Evolutionary conservation across 1,284 basidiomycete species (phyloP), one percentile per base, ranked within the genome.

Genomic region (Trametes pubescens): DNA sequence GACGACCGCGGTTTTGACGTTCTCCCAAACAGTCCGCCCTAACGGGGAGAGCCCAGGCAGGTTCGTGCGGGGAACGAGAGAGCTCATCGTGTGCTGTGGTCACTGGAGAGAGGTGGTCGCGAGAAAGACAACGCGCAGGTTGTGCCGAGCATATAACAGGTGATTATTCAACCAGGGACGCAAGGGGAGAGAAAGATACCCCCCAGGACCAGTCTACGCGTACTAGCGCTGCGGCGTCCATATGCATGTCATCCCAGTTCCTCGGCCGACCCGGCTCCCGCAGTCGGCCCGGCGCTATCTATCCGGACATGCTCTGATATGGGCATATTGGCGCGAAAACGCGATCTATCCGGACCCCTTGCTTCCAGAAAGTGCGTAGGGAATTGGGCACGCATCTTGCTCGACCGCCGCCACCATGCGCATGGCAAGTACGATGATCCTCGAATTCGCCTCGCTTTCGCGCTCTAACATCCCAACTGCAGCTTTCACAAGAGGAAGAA

Each of bases 401-500:
- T 63, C 59, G 60, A 59, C 61, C 32, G 53, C 63, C 53, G 59
- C 54, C 76, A 84, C 75, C 69, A 80, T 87, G 79, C 85, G 86
- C 60, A 87, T 88, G 85, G 86, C 86, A 73, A 66, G 75, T 68
- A 64, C 65, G 59, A 46, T 55, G 43, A 64, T 43, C n/a, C 32
- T 14, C 21, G 1, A 40, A 10, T 22, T 21, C 6, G 7, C 14
- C 8, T 48, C 5, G 11, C 9, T 26, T n/a, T 35, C 49, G 2
- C 24, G 13, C 10, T 29, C 51, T 60, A 40, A 65, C 44, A 61
- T 22, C 37, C 34, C 14, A 44, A 2, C 10, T 2, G 26, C 63
- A 92, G 91, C 80, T 92, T 70, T 83, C 86, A 61, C 87, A 88
- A 67, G 90, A 94, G 73, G 91, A 94, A 62, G 93, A 96, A 77